A percentile compares a stretch with the other conserved stretches of the same genome.
Evolutionary conservation across 495 filamentous ascomycete genomes (phyloP).

Genomic region (Aspergillus baeticus): DNA sequence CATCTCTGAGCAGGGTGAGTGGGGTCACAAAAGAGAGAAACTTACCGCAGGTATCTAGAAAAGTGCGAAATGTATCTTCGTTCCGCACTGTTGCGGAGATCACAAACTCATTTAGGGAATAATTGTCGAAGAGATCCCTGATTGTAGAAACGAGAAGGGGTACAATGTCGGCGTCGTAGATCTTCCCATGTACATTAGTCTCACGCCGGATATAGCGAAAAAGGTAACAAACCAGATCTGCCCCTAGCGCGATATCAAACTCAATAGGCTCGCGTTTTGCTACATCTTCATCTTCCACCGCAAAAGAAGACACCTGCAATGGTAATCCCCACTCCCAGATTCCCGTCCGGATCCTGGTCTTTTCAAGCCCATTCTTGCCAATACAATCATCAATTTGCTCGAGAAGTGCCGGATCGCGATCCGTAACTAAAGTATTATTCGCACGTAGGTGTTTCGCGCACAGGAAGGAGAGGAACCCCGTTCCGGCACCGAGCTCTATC

Average conservation of each 20-base stretch:
- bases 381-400: slow-evolving; percentile 66
- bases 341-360: slow-evolving; percentile 34
- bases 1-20: background rate
- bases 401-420: slow-evolving; percentile 75
- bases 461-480: slow-evolving; percentile 79
- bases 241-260: slow-evolving; percentile 51
- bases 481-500: slow-evolving; percentile 88
- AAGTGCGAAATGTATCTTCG: slow-evolving; percentile 58
- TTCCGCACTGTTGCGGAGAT: slow-evolving; percentile 64
- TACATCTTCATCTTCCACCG: background rate
- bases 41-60: slow-evolving; percentile 58
- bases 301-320: slow-evolving; percentile 15
- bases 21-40: slow-evolving; percentile 6
- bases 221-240: slow-evolving; percentile 43
- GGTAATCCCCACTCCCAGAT: slow-evolving; percentile 43
- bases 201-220: background rate
- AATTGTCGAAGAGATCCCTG: slow-evolving; percentile 50
- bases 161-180: slow-evolving; percentile 61
- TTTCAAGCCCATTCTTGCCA: slow-evolving; percentile 62
- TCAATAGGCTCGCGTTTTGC: background rate
- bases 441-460: slow-evolving; percentile 73
- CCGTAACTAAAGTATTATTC: slow-evolving; percentile 66
- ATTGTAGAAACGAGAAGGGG: slow-evolving; percentile 58
- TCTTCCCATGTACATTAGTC: slow-evolving; percentile 36
- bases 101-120: slow-evolving; percentile 47